Evolutionary conservation across 2,329 filamentous ascomycete genomes (phyloP).

Genomic region (Arthroderma uncinatum): DNA sequence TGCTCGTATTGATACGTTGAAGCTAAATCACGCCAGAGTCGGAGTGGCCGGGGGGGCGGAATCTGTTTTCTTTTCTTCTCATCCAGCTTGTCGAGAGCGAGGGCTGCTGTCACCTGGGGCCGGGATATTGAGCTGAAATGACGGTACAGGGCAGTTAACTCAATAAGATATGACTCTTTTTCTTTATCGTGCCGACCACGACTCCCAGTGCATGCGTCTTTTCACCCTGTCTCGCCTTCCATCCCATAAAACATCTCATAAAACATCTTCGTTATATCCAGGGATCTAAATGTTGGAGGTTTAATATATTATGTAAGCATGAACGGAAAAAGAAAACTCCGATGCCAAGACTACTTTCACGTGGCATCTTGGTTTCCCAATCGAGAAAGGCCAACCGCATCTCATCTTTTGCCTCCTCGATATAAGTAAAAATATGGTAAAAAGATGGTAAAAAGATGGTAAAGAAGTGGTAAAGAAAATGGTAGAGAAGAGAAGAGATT

Average conservation of each 20-base stretch:
- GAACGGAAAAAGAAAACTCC: neutral
- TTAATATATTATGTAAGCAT: neutral
- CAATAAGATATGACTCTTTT: neutral
- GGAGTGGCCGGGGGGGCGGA: neutral
- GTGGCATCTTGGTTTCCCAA: neutral
- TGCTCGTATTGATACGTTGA: neutral
- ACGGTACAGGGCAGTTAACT: neutral
- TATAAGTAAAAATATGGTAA: neutral
- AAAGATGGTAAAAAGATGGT: neutral
- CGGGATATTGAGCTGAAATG: neutral
- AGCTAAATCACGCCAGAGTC: neutral
- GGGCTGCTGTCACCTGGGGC: too few relatives aligned
- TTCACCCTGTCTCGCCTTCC: too few relatives aligned
- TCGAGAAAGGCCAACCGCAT: constrained; percentile 3
- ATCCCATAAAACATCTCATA: too few relatives aligned
- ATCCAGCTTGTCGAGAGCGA: neutral
- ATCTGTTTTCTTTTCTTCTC: neutral
- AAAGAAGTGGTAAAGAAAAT: neutral
- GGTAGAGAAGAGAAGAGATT: neutral
- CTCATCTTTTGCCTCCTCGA: neutral
- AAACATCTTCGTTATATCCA: too few relatives aligned
- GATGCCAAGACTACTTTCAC: neutral
- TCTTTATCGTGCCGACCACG: neutral
- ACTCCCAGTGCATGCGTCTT: too few relatives aligned
- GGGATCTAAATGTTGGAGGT: neutral